These are phyloP conservation scores for Cicer arietinum DNA, from an alignment of 306 rosid genomes.

Conservation along the genomic window DNA sequence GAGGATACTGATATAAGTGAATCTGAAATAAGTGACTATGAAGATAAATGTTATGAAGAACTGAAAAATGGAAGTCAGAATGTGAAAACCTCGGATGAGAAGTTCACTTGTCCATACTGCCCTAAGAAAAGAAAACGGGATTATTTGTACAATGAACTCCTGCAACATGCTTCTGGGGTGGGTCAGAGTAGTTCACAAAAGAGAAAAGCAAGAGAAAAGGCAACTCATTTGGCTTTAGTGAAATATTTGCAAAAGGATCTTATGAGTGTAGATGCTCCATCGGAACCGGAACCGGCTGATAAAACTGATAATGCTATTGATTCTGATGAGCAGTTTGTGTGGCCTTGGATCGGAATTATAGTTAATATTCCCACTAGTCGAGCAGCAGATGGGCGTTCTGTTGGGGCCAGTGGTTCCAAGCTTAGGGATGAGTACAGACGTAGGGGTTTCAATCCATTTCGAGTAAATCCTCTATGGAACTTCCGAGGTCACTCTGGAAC, in stretches of 20 bases:
- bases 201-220: slow-evolving; percentile 78
- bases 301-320: slow-evolving; percentile 52
- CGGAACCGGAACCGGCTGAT: slow-evolving; percentile 39
- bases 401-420: slow-evolving; percentile 93
- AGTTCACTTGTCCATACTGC: slow-evolving; percentile 87
- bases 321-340: slow-evolving; percentile 78
- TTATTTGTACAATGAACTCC: slow-evolving; percentile 70
- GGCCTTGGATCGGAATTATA: slow-evolving; percentile 95
- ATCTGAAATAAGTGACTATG: slow-evolving; percentile 69
- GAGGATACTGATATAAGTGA: slow-evolving; percentile 83
- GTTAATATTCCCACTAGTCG: slow-evolving; percentile 81
- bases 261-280: slow-evolving; percentile 54
- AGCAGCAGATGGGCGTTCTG: slow-evolving; percentile 66
- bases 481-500: slow-evolving; percentile 85
- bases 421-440: slow-evolving; percentile 83
- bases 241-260: slow-evolving; percentile 78
- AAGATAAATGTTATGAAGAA: slow-evolving; percentile 62
- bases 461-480: slow-evolving; percentile 90
- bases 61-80: slow-evolving; percentile 69
- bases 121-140: slow-evolving; percentile 73
- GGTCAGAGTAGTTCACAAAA: slow-evolving; percentile 86
- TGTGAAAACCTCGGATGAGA: slow-evolving; percentile 68
- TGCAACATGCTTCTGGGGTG: slow-evolving; percentile 97
- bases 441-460: slow-evolving; percentile 83
- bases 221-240: slow-evolving; percentile 80